Base-by-base conservation (phyloP, 2,329 filamentous ascomycete genomes). In the Fusarium sp. region DNA sequence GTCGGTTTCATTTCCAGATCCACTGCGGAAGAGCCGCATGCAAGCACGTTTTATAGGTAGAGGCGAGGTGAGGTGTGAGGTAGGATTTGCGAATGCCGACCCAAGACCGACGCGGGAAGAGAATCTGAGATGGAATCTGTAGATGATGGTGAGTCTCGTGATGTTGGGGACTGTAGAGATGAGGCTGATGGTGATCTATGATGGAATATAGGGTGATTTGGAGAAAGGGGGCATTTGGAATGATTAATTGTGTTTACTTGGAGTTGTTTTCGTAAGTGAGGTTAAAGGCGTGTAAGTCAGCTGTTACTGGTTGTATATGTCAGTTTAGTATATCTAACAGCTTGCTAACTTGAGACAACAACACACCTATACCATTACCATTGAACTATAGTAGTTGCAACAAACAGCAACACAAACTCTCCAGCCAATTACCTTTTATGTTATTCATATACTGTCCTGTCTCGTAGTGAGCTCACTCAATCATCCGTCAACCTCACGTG, bases 21-120 rank as follows among this genome's bases (percentile, higher is more conserved):
- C 74, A 76, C 74, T 63, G 39, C 59, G 60, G 64, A 60, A 74
- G 74, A 76, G 74, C 74, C 74, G 74, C 74, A 76, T 75, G 57
- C 46, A 60, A 42, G 65, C 60, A 59, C 31, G 59, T 29, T 39
- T 35, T 38, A 44, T 27, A 44, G 16, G 35, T 37, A 38, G 31
- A 51, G 44, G 42, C 23, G 23, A 56, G 14, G 31, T 4, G 44
- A 45, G 25, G 56, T 38, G 29, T 51, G 29, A 51, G 48, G 56
- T 60, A 49, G 57, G 41, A 29, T 74, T 67, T 66, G 71, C 60
- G 74, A 76, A 76, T 76, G 65, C 74, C 74, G 74, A 76, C 64
- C 5, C 45, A 76, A 73, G 68, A 52, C 74, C 74, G 74, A 76
- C 51, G 58, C 51, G 44, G 42, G 57, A 60, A 33, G 56, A 23